Evolutionary conservation across 805 yeast genomes (phyloP).

Genomic region (Jamesozyma gamospora): DNA sequence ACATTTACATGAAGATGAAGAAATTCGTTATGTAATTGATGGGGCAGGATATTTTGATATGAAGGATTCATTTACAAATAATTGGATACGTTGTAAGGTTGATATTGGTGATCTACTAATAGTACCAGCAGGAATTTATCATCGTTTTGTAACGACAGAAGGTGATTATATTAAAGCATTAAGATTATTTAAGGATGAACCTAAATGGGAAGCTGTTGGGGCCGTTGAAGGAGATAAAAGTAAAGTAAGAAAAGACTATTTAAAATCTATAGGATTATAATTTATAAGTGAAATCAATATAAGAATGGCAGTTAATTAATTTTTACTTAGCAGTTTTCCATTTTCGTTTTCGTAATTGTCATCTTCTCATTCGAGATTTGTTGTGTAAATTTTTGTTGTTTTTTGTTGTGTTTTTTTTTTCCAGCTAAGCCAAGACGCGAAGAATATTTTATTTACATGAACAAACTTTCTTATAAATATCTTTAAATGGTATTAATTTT

Average conservation of each 20-base stretch:
- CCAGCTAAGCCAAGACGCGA: no score
- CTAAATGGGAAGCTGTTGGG: conserved; percentile 86
- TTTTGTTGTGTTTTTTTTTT: no score
- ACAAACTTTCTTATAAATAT: no score
- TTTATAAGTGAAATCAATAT: no score
- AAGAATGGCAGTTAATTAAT: no score
- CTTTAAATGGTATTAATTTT: no score
- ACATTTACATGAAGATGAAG: conserved; percentile 95
- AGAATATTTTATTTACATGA: no score
- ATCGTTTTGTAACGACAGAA: conserved; percentile 72
- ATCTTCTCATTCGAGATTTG: no score
- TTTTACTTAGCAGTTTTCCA: no score
- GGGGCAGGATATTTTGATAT: conserved; percentile 93
- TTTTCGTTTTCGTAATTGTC: no score
- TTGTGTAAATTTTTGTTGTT: no score
- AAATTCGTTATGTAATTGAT: conserved; percentile 77
- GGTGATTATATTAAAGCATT: conserved; percentile 61
- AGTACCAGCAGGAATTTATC: conserved; percentile 89
- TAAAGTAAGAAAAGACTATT: conserved; percentile 41
- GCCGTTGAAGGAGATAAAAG: conserved; percentile 38
- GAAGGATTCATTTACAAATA: conserved; percentile 41
- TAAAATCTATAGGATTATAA: conserved; percentile 15
- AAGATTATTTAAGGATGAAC: conserved; percentile 85
- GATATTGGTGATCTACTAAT: conserved; percentile 54
- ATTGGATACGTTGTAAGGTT: conserved; percentile 72